Conservation (phyloP, 192 early-diverging fungal genomes). For the Backusella parvicylindrica region DNA sequence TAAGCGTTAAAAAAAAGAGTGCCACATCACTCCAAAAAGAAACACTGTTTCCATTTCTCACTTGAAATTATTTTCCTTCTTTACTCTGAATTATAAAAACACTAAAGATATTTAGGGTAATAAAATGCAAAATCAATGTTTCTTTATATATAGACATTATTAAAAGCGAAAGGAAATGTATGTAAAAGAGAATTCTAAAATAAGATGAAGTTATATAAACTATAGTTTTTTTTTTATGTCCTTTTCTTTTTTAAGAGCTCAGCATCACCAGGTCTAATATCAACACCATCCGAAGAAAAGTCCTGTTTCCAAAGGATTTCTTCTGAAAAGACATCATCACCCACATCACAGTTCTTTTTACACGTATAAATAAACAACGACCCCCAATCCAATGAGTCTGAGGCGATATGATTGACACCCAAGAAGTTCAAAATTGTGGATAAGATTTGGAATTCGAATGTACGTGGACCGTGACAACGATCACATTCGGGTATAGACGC, state of each 20-base stretch:
- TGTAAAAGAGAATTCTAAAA: background rate
- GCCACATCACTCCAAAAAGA: too few relatives aligned
- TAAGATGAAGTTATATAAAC: too few relatives aligned
- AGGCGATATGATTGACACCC: conserved; percentile 62
- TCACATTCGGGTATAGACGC: conserved; percentile 64
- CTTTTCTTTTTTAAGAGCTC: background rate
- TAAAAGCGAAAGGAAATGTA: background rate
- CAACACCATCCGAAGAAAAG: conserved; percentile 81
- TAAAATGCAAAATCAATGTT: background rate
- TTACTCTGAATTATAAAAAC: too few relatives aligned
- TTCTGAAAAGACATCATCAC: conserved; percentile 51
- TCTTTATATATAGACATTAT: background rate
- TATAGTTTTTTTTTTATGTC: background rate
- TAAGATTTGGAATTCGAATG: conserved; percentile 95
- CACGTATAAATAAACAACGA: conserved; percentile 87
- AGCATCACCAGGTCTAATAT: conserved; percentile 13
- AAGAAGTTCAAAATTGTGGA: conserved; percentile 63
- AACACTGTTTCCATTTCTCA: too few relatives aligned
- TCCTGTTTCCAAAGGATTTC: conserved; percentile 76
- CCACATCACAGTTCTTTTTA: conserved; percentile 67
- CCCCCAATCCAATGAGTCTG: conserved; percentile 87
- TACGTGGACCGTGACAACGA: conserved; percentile 64
- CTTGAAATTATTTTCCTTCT: too few relatives aligned
- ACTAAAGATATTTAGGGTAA: too few relatives aligned
- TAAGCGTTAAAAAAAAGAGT: too few relatives aligned